These are phyloP conservation scores for Boletus sp. DNA, from an alignment of 1,284 basidiomycete species.

Conservation along the genomic window DNA sequence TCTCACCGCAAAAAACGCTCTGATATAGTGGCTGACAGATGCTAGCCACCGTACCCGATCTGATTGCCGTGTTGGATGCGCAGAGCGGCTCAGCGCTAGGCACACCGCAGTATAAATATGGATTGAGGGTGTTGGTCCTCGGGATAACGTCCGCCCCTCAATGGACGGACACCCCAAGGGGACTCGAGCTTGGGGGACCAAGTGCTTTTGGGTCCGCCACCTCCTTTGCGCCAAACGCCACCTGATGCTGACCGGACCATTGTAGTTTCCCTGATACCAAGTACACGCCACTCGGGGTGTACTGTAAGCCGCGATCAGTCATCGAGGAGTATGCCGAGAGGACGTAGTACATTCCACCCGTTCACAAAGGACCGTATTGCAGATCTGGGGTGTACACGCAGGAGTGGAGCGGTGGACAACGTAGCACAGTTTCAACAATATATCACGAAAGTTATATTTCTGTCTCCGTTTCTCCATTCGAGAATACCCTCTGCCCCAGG, in stretches of 20 bases:
- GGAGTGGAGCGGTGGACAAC: too few species aligned
- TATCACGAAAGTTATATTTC: too few species aligned
- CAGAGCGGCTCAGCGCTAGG: constrained; percentile 54
- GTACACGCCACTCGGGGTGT: constrained; percentile 36
- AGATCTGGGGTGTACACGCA: constrained; percentile 16
- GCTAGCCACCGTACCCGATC: constrained; percentile 50
- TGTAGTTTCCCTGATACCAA: constrained; percentile 31
- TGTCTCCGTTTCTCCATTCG: too few species aligned
- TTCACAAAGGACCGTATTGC: background rate
- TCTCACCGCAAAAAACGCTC: background rate
- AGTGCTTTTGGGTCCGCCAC: constrained; percentile 32
- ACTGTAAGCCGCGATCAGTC: constrained; percentile 34
- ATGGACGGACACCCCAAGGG: constrained; percentile 50
- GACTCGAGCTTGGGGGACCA: constrained; percentile 51
- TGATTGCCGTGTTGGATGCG: constrained; percentile 57
- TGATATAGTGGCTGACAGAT: constrained; percentile 23
- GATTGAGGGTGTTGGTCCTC: constrained; percentile 52
- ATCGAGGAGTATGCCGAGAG: constrained; percentile 33
- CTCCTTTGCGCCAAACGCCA: background rate
- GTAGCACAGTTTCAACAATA: too few species aligned
- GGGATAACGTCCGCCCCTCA: constrained; percentile 54
- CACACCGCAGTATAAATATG: constrained; percentile 47
- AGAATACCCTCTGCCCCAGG: too few species aligned
- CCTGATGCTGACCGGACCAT: constrained; percentile 9
- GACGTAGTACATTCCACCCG: background rate